A percentile compares a stretch with the other conserved stretches of the same genome.
Evolutionary conservation across 495 filamentous ascomycete genomes (phyloP).

Genomic region (Xylaria flabelliformis): DNA sequence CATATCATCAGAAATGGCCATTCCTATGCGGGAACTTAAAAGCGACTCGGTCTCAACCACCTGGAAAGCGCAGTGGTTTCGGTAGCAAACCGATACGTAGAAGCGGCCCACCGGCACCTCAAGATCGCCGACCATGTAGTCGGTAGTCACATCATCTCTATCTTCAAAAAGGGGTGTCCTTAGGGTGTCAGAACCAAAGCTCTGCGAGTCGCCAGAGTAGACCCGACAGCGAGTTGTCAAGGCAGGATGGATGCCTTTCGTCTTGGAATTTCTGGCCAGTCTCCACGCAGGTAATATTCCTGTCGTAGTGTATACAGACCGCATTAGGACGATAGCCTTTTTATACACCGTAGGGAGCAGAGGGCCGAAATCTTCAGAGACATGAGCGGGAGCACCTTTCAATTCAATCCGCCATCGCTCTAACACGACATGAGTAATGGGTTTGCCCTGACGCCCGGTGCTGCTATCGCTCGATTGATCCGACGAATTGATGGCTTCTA

Average conservation of each 20-base stretch:
- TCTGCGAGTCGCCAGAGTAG: slow-evolving; percentile 59
- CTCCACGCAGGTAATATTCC: slow-evolving; percentile 89
- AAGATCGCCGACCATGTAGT: slow-evolving; percentile 77
- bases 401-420: slow-evolving; percentile 91
- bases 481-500: slow-evolving; percentile 76
- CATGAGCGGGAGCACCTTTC: slow-evolving; percentile 58
- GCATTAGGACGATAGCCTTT: slow-evolving; percentile 91
- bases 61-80: slow-evolving; percentile 86
- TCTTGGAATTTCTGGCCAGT: slow-evolving; percentile 72
- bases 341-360: slow-evolving; percentile 92
- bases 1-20: slow-evolving; percentile 87
- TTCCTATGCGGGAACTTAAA: slow-evolving; percentile 87
- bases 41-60: slow-evolving; percentile 90
- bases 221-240: slow-evolving; percentile 84
- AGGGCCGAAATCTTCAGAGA: slow-evolving; percentile 68
- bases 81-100: slow-evolving; percentile 79
- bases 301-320: slow-evolving; percentile 85
- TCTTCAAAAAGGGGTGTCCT: slow-evolving; percentile 74
- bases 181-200: slow-evolving; percentile 66
- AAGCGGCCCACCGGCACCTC: slow-evolving; percentile 87
- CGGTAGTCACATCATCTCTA: slow-evolving; percentile 69
- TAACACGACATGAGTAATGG: slow-evolving; percentile 73
- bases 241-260: slow-evolving; percentile 67
- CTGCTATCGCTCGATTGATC: slow-evolving; percentile 61
- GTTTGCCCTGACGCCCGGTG: slow-evolving; percentile 49